phyloP scores from a whole-genome alignment of 2,329 filamentous ascomycete species.

The Xylariaceae sp. region DNA sequence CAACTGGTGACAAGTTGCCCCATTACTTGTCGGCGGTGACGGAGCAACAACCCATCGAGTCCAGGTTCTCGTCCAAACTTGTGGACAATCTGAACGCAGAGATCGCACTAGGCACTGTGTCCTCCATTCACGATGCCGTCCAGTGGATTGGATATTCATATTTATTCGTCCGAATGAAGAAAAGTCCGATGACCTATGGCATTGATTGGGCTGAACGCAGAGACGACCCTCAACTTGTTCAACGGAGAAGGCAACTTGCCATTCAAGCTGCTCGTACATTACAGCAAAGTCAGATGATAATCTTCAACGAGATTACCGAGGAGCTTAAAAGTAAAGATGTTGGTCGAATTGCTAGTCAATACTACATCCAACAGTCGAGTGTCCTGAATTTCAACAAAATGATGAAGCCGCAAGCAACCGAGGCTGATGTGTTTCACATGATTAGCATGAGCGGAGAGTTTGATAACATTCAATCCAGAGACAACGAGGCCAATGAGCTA shows the following conservation, averaged over 20 bases:
- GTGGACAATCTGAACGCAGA: conserved; percentile 98
- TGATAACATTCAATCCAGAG: conserved; percentile 90
- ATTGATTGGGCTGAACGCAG: conserved; percentile 90
- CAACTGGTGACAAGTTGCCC: conserved; percentile 84
- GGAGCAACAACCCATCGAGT: conserved; percentile 94
- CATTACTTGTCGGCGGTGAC: conserved; percentile 93
- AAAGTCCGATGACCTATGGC: conserved; percentile 85
- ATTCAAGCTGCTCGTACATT: conserved; percentile 83
- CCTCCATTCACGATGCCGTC: conserved; percentile 86
- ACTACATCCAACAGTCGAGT: conserved; percentile 88
- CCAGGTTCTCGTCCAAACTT: conserved; percentile 87
- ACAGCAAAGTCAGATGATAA: conserved; percentile 96
- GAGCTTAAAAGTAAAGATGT: conserved; percentile 93
- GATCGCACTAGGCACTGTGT: conserved; percentile 89
- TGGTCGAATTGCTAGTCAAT: conserved; percentile 94
- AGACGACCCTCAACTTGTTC: conserved; percentile 83
- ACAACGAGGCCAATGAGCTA: conserved; percentile 88
- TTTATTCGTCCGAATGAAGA: conserved; percentile 92
- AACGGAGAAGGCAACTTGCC: conserved; percentile 77
- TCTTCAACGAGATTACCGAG: conserved; percentile 92
- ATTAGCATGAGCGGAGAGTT: conserved; percentile 97
- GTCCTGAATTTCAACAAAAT: conserved; percentile 94
- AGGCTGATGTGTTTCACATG: conserved; percentile 93
- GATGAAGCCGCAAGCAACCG: conserved; percentile 81
- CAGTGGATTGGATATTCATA: conserved; percentile 99